These are phyloP conservation scores for Saccharomycopsis vini DNA, from an alignment of 805 yeast species.

Conservation along the genomic window DNA sequence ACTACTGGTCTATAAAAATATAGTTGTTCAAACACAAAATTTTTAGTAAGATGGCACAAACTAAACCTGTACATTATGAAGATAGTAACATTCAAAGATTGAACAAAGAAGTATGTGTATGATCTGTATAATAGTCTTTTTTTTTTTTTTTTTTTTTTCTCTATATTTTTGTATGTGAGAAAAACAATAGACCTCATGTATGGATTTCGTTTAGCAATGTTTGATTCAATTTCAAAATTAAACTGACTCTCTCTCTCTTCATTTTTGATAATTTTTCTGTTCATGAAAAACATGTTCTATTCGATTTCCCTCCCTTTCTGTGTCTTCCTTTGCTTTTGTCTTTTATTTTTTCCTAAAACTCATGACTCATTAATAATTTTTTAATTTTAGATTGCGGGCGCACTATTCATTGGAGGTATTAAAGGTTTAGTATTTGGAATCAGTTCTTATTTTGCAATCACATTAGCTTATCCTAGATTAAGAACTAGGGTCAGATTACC, in stretches of 20 bases:
- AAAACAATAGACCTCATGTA: no score
- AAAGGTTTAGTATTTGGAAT: constrained; percentile 34
- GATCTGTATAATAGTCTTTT: neutral
- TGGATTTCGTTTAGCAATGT: no score
- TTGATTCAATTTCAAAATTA: no score
- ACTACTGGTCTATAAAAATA: no score
- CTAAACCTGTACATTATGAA: constrained; percentile 12
- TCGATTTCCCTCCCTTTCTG: no score
- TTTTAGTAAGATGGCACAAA: constrained; percentile 9
- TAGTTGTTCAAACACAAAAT: no score
- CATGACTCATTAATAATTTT: no score
- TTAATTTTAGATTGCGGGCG: constrained; percentile 26
- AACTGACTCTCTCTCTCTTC: no score
- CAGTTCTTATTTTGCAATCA: constrained; percentile 27
- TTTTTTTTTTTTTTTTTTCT: neutral
- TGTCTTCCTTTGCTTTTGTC: no score
- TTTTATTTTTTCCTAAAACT: no score
- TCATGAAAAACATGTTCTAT: no score
- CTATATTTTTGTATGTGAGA: neutral
- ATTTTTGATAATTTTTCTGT: no score
- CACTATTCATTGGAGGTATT: constrained; percentile 33
- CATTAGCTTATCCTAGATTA: constrained; percentile 29
- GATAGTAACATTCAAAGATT: constrained; percentile 9
- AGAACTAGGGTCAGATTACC: constrained; percentile 32
- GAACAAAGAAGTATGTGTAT: constrained; percentile 9